Evolutionary conservation across 805 yeast genomes (phyloP).

Genomic region (Saccharomycopsis oosterbeekiorum): DNA sequence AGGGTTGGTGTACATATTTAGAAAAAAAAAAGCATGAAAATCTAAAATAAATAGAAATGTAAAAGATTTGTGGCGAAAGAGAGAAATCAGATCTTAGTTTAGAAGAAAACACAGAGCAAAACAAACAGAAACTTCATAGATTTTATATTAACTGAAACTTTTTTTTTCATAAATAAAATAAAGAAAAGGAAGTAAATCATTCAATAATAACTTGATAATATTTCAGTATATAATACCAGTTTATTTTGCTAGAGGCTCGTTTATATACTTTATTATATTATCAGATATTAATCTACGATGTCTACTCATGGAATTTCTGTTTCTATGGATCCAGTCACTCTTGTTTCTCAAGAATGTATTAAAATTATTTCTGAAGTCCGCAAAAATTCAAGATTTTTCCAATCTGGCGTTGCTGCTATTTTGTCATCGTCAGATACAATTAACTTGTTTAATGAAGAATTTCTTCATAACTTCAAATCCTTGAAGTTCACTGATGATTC

Average conservation of each 20-base stretch:
- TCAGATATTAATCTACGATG: background rate
- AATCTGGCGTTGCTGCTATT: slow-evolving; percentile 77
- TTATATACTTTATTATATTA: background rate
- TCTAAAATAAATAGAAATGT: background rate
- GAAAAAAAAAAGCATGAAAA: too few relatives aligned
- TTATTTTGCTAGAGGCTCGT: background rate
- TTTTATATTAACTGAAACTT: too few relatives aligned
- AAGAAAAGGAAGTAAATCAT: too few relatives aligned
- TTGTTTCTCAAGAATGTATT: slow-evolving; percentile 83
- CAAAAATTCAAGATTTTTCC: slow-evolving; percentile 67
- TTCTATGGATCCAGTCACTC: slow-evolving; percentile 66
- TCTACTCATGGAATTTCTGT: slow-evolving; percentile 3
- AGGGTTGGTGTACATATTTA: too few relatives aligned
- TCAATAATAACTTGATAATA: too few relatives aligned
- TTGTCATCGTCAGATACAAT: slow-evolving; percentile 57
- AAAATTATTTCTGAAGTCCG: slow-evolving; percentile 83
- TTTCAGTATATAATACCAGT: background rate
- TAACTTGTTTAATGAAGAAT: slow-evolving; percentile 33
- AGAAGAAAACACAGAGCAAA: background rate
- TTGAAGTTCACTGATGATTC: slow-evolving; percentile 16
- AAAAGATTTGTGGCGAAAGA: background rate
- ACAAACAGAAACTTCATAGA: background rate
- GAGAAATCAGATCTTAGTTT: background rate
- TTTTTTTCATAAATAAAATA: too few relatives aligned
- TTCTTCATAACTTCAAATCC: slow-evolving; percentile 28